These are phyloP conservation scores for maize (Zea mays) DNA, from an alignment of 176 grass and related monocot genomes.

Conservation along the genomic window Zm-B73-REFERENCE-NAM-5.0 NC_050105.1:133160501-133161000, in stretches of 20 bases:
- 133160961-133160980: slow-evolving; percentile 11
- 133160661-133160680: too few species aligned
- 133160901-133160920: background rate
- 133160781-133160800: too few species aligned
- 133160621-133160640: too few species aligned
- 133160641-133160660: too few species aligned
- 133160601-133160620: too few species aligned
- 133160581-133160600: too few species aligned
- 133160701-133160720: background rate
- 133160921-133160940: background rate
- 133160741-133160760: background rate
- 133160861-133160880: background rate
- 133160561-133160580: too few species aligned
- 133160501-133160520: too few species aligned
- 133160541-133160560: too few species aligned
- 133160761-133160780: background rate
- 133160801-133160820: slow-evolving; percentile 23
- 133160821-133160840: background rate
- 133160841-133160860: background rate
- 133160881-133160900: background rate
- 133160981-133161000: background rate
- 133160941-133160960: background rate
- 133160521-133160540: too few species aligned
- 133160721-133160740: background rate
- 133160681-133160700: too few species aligned